A percentile compares a stretch with the other conserved stretches of the same genome.
phyloP scores from a whole-genome alignment of 768 basidiomycete genomes.

The Trametes meyenii region DNA sequence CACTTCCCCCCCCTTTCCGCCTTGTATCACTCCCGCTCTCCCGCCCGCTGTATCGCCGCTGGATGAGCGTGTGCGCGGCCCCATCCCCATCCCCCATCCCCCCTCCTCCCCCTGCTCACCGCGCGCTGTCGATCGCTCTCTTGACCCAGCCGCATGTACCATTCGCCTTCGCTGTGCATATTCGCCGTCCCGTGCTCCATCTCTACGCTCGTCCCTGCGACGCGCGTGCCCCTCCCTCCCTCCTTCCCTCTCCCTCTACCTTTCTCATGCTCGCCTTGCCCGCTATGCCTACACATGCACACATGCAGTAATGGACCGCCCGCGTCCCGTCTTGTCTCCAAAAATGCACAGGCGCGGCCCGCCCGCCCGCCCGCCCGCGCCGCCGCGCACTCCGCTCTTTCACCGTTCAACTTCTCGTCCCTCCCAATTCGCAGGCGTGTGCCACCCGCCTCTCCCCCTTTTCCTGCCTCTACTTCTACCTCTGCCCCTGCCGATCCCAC shows the following conservation, averaged over 20 bases:
- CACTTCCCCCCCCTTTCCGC: not conserved
- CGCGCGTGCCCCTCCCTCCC: no score
- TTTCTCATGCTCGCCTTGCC: not conserved
- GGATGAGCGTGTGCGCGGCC: conserved; percentile 3
- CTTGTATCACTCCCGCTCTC: not conserved
- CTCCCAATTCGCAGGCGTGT: no score
- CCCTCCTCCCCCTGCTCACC: not conserved
- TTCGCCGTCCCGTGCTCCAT: not conserved
- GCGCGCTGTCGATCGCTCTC: not conserved
- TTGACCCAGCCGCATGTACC: not conserved
- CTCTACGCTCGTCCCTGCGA: not conserved
- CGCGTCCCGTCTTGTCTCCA: not conserved
- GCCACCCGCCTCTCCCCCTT: not conserved
- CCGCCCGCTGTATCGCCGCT: conserved; percentile 22
- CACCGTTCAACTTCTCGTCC: not conserved
- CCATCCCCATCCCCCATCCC: not conserved
- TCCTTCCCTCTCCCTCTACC: not conserved
- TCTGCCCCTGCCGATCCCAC: no score
- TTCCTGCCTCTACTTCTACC: no score
- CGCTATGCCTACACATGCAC: not conserved
- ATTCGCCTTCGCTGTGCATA: conserved; percentile 18
- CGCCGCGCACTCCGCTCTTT: conserved; percentile 5
- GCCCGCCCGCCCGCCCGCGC: not conserved
- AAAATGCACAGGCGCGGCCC: conserved; percentile 15
- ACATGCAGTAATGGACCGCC: conserved; percentile 7